Conservation (phyloP, 2,329 filamentous ascomycete genomes). For the Fusarium lyarnte region DNA sequence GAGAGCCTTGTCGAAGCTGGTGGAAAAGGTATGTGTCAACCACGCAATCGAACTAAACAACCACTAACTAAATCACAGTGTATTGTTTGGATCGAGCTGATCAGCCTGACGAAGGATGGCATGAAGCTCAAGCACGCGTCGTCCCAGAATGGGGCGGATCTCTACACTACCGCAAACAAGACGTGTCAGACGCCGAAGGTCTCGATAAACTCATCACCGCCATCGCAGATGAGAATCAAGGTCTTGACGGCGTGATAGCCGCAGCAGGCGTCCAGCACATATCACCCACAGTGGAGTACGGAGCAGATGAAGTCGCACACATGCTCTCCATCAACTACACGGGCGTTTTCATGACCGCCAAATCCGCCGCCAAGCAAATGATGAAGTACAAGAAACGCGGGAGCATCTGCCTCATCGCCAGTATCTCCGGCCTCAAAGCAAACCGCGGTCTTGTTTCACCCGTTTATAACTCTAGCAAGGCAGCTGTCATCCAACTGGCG, state of each 20-base stretch:
- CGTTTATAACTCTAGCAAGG: slow-evolving; percentile 84
- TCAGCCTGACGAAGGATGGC: slow-evolving; percentile 65
- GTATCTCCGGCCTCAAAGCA: slow-evolving; percentile 75
- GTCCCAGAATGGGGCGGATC: slow-evolving; percentile 65
- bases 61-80: not conserved
- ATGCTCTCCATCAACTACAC: slow-evolving; percentile 88
- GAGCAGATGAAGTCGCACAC: slow-evolving; percentile 76
- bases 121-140: slow-evolving; percentile 70
- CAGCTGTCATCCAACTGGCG: slow-evolving; percentile 75
- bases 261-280: slow-evolving; percentile 82
- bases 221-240: slow-evolving; percentile 76
- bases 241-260: slow-evolving; percentile 81
- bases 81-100: slow-evolving; percentile 23
- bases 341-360: slow-evolving; percentile 85
- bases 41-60: fast-evolving
- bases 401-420: slow-evolving; percentile 73
- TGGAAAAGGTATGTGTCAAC: slow-evolving; percentile 63
- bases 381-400: slow-evolving; percentile 66
- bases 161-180: slow-evolving; percentile 77
- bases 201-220: slow-evolving; percentile 73
- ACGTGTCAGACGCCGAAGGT: slow-evolving; percentile 78
- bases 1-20: slow-evolving; percentile 84
- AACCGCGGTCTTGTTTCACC: slow-evolving; percentile 66
- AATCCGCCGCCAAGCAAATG: slow-evolving; percentile 84
- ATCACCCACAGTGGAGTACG: slow-evolving; percentile 82